These are phyloP conservation scores for Aspergillus conjunctus DNA, from an alignment of 495 filamentous ascomycete genomes.

Conservation along the genomic window DNA sequence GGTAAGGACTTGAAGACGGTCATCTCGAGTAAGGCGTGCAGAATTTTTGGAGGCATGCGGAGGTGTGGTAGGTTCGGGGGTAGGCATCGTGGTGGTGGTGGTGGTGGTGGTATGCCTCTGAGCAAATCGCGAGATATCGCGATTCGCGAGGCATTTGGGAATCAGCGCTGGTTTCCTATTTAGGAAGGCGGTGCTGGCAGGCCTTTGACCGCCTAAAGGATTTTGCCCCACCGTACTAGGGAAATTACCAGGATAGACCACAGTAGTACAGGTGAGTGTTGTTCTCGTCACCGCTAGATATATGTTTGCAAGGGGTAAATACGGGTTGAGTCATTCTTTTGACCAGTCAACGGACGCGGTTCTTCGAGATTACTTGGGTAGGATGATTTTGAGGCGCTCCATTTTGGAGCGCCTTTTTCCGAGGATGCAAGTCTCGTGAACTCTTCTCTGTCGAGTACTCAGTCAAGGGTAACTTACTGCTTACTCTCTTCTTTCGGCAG, in stretches of 20 bases:
- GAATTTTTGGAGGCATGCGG: neutral
- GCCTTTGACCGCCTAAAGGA: too few relatives aligned
- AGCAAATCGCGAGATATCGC: neutral
- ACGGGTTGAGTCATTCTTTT: neutral
- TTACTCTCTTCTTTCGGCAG: slow-evolving; percentile 1
- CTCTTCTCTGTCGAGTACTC: slow-evolving; percentile 24
- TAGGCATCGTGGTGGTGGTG: neutral
- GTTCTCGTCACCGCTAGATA: slow-evolving; percentile 13
- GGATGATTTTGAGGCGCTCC: slow-evolving; percentile 4
- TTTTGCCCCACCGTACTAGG: too few relatives aligned
- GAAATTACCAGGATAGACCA: too few relatives aligned
- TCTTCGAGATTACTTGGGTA: slow-evolving; percentile 3
- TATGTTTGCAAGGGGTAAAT: slow-evolving; percentile 11
- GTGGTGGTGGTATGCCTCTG: neutral
- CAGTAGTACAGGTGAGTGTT: neutral
- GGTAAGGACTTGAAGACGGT: slow-evolving; percentile 24
- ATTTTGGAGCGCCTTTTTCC: neutral
- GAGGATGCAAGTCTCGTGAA: slow-evolving; percentile 23
- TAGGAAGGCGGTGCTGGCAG: too few relatives aligned
- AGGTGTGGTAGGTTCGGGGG: neutral
- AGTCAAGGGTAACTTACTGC: too few relatives aligned
- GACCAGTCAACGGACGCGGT: neutral
- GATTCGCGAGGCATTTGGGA: too few relatives aligned
- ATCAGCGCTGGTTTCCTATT: too few relatives aligned
- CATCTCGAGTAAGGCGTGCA: slow-evolving; percentile 25